These are phyloP conservation scores for Saraca asoca DNA, from an alignment of 331 rosid species.

Conservation along the genomic window DNA sequence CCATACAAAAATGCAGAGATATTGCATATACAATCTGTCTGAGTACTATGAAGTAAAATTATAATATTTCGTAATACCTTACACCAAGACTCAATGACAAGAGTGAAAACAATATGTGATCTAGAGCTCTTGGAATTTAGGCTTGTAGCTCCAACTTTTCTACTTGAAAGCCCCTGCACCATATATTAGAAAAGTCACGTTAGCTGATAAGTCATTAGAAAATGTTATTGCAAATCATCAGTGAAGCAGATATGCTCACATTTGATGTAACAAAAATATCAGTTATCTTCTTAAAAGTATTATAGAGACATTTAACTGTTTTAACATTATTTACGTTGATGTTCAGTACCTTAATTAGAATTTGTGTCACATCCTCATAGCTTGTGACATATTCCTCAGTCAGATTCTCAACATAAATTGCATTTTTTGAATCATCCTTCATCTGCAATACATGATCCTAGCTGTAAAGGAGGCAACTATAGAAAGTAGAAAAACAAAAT, in stretches of 20 bases:
- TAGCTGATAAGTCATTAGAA: too few species aligned
- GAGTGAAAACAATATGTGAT: conserved; percentile 86
- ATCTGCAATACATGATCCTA: conserved; percentile 50
- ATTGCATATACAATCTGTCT: background rate
- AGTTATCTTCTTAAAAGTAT: conserved; percentile 8
- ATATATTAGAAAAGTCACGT: conserved; percentile 22
- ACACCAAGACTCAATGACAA: conserved; percentile 92
- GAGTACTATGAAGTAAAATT: conserved; percentile 17
- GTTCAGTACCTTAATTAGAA: conserved; percentile 76
- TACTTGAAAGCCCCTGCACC: conserved; percentile 93
- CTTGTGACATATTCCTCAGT: conserved; percentile 92
- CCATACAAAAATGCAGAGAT: conserved; percentile 8
- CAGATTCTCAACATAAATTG: conserved; percentile 71
- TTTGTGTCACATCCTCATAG: conserved; percentile 89
- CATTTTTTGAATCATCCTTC: conserved; percentile 75
- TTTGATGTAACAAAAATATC: conserved; percentile 13
- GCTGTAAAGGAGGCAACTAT: too few species aligned
- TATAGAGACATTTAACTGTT: conserved; percentile 5
- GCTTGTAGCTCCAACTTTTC: conserved; percentile 97
- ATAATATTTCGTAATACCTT: conserved; percentile 58
- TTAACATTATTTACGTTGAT: conserved; percentile 14
- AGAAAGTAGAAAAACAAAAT: background rate
- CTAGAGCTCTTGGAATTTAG: conserved; percentile 94
- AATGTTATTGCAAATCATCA: too few species aligned
- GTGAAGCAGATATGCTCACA: background rate